Evolutionary conservation across 495 filamentous ascomycete species (phyloP).

Genomic region (Cercophora sp.): DNA sequence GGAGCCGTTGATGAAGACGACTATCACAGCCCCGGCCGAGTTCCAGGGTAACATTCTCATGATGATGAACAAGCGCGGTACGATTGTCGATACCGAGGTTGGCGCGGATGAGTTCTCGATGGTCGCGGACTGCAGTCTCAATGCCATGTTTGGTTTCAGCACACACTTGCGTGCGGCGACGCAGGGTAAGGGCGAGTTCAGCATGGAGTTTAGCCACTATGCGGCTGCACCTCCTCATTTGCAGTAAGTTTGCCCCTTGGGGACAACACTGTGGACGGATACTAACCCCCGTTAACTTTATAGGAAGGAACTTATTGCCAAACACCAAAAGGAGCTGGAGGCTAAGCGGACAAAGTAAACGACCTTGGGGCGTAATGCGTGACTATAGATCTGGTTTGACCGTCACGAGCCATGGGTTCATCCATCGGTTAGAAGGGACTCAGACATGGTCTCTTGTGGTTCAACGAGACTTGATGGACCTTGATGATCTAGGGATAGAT

Average conservation of each 20-base stretch:
- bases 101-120: slow-evolving; percentile 95
- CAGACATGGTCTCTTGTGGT: no score
- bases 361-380: not conserved
- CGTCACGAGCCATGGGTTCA: no score
- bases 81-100: slow-evolving; percentile 93
- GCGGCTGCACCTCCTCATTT: slow-evolving; percentile 78
- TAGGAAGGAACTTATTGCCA: slow-evolving; percentile 82
- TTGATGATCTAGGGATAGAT: no score
- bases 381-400: no score
- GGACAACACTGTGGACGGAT: no score
- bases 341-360: slow-evolving; percentile 52
- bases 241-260: slow-evolving; percentile 60
- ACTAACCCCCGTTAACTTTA: slow-evolving; percentile 7
- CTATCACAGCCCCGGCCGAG: slow-evolving; percentile 90
- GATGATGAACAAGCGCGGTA: slow-evolving; percentile 92
- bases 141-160: slow-evolving; percentile 97
- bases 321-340: slow-evolving; percentile 80
- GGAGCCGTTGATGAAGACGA: slow-evolving; percentile 97
- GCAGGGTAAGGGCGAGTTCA: slow-evolving; percentile 98
- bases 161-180: slow-evolving; percentile 85
- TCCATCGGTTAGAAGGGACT: no score
- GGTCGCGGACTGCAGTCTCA: slow-evolving; percentile 84
- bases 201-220: slow-evolving; percentile 98
- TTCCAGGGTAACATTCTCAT: slow-evolving; percentile 97
- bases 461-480: no score